Conservation (phyloP, 352 stramenopile genomes). For the Pelagophyceae sp. region DNA sequence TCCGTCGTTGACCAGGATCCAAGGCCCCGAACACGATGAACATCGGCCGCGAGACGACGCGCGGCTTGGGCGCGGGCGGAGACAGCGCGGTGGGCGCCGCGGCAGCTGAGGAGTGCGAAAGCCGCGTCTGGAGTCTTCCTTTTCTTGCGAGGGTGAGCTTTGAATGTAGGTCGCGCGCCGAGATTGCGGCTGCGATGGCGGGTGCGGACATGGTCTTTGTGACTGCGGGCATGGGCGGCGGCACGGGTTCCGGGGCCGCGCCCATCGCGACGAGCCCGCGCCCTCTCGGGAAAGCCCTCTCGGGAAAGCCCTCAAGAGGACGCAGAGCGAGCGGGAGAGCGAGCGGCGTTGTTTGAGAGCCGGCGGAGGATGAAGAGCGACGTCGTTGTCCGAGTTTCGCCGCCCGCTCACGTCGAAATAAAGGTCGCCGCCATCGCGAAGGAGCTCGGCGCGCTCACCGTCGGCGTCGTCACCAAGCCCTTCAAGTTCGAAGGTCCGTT, state of each 20-base stretch:
- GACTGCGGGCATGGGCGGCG: constrained; percentile 49
- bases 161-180: constrained; percentile 37
- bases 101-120: constrained; percentile 47
- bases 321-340: too few species aligned
- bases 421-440: constrained; percentile 81
- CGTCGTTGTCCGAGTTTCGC: too few species aligned
- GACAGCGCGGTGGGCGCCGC: constrained; percentile 41
- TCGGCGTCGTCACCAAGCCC: constrained; percentile 88
- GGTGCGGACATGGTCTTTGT: constrained; percentile 49
- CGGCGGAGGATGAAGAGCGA: too few species aligned
- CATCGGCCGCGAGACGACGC: constrained; percentile 56
- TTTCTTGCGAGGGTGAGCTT: too few species aligned
- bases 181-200: constrained; percentile 42
- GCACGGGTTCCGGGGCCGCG: constrained; percentile 55
- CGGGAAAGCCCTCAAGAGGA: too few species aligned
- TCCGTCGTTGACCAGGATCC: constrained; percentile 37
- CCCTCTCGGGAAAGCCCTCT: too few species aligned
- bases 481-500: constrained; percentile 90
- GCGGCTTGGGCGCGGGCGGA: constrained; percentile 45
- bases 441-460: constrained; percentile 81
- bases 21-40: constrained; percentile 51
- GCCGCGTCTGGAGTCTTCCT: too few species aligned
- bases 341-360: too few species aligned
- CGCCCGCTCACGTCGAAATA: too few species aligned
- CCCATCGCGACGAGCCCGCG: too few species aligned